Base-by-base conservation (phyloP, 2,329 filamentous ascomycete genomes). In the Penicillium sp. region DNA sequence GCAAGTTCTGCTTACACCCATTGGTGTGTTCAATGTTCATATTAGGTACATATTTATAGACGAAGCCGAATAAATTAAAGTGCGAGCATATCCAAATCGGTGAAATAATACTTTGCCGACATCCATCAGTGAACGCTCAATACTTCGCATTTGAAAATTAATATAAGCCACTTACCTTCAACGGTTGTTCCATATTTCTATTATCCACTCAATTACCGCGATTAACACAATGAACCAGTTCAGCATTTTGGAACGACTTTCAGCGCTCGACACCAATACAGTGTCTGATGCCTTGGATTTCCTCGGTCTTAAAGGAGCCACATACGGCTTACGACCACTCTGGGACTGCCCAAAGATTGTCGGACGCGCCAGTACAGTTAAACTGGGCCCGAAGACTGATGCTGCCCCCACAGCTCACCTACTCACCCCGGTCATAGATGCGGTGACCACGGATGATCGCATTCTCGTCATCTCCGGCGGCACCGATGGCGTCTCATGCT, bases 311-410 rank as follows among this genome's bases (percentile, higher is more conserved):
- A 58, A 67, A 49, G 64, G 66, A 25, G 64, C 66, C 4, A 64
- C 60, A 6, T 65, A 63, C 13, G 66, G 63, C 21, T 45, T 68
- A 0, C 59, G 25, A 21, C 66, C 64, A 4, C 62, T 68, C 9
- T 68, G 64, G 66, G 54, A 67, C 43, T 68, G 66, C n/a, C 60
- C 63, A 0, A 64, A 66, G 37, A 68, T 65, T 3, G 60, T 63
- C 9, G 66, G 66, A 27, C 63, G 61, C 29, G 62, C 62, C n/a
- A 66, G 59, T 51, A 68, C 66, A 15, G 63, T 67, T 2, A 53
- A 64, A 58, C 43, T 68, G 1, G 61, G 57, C 19, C 48, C 41
- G 0, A 66, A 66, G 29, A 56, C 54, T 0, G 54, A 57, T 29
- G 10, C 50, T 6, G 41, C 57, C 2, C 56, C 64, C 2, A 60